A percentile compares a stretch with the other conserved stretches of the same genome.
phyloP scores from a whole-genome alignment of 2,329 filamentous ascomycete species.

The Colletotrichum sp. region DNA sequence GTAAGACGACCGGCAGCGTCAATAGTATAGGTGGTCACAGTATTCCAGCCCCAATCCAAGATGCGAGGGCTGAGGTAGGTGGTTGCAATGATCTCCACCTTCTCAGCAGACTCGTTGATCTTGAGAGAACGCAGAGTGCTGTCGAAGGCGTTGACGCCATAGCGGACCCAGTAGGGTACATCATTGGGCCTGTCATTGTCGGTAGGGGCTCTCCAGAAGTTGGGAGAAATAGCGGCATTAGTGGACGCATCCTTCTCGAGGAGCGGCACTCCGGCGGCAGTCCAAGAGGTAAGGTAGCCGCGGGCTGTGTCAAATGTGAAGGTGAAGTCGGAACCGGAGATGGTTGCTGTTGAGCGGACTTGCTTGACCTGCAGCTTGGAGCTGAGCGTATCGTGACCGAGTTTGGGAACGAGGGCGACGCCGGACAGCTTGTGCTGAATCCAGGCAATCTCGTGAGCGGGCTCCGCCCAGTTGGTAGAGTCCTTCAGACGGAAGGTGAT shows the following conservation, averaged over 20 bases:
- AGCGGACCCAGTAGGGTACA: conserved; percentile 62
- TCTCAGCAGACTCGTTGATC: conserved; percentile 29
- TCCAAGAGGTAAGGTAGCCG: conserved; percentile 49
- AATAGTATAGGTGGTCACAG: conserved; percentile 57
- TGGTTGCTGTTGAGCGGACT: conserved; percentile 27
- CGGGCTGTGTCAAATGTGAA: conserved; percentile 50
- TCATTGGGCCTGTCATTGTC: conserved; percentile 66
- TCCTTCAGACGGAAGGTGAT: conserved; percentile 48
- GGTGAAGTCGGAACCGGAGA: conserved; percentile 37
- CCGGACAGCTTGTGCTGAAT: conserved; percentile 48
- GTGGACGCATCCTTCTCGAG: conserved; percentile 39
- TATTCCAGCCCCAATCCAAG: conserved; percentile 62
- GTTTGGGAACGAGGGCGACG: conserved; percentile 17
- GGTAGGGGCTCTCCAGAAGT: conserved; percentile 68
- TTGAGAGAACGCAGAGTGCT: conserved; percentile 49
- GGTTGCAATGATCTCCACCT: conserved; percentile 43
- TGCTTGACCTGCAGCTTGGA: conserved; percentile 27
- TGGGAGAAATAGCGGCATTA: conserved; percentile 43
- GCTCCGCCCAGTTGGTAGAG: conserved; percentile 53
- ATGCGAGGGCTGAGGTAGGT: conserved; percentile 63
- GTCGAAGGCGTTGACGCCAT: conserved; percentile 51
- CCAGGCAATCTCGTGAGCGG: conserved; percentile 61
- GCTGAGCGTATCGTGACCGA: conserved; percentile 6
- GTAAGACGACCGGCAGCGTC: conserved; percentile 45
- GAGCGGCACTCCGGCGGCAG: conserved; percentile 34